phyloP scores from a whole-genome alignment of 1,139 yeast species.

The Kodamaea arcana region DNA sequence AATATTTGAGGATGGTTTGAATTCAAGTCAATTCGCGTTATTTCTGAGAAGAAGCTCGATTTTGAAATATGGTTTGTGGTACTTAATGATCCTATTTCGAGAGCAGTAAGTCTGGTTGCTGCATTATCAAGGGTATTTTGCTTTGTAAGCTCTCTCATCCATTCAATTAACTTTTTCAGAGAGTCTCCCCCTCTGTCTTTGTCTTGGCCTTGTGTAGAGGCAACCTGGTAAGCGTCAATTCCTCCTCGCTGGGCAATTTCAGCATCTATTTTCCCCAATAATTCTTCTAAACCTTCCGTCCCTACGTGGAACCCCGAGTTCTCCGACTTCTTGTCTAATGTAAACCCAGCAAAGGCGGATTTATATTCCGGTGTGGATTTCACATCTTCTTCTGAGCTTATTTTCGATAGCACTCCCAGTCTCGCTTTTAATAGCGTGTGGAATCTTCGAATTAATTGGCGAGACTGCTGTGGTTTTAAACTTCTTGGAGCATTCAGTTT shows the following conservation, averaged over 20 bases:
- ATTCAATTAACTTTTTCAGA: conserved; percentile 64
- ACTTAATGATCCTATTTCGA: conserved; percentile 82
- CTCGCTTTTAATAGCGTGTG: conserved; percentile 58
- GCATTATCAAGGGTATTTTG: not conserved
- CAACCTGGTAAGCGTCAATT: conserved; percentile 71
- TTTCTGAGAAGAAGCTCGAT: conserved; percentile 41
- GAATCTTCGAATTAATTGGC: conserved; percentile 64
- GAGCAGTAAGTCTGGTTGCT: conserved; percentile 30
- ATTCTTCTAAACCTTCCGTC: conserved; percentile 11
- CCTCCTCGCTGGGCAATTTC: conserved; percentile 68
- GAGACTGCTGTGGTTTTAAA: conserved; percentile 63
- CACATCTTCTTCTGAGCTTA: conserved; percentile 6
- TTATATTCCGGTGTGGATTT: conserved; percentile 2
- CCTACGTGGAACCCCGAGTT: conserved; percentile 5
- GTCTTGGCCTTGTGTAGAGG: conserved; percentile 82
- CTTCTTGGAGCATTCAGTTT: conserved; percentile 18
- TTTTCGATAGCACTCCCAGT: conserved; percentile 29
- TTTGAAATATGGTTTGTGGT: conserved; percentile 67
- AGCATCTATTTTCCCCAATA: conserved; percentile 52
- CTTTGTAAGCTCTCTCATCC: conserved; percentile 42
- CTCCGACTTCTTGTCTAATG: conserved; percentile 7
- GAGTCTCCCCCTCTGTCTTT: conserved; percentile 84
- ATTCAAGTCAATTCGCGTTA: conserved; percentile 71
- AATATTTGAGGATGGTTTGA: conserved; percentile 70
- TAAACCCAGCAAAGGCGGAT: conserved; percentile 3